Percentiles rank a stretch among this genome's conserved stretches.
These are phyloP conservation scores for Hyparrhenia diplandra DNA, from an alignment of 176 grass and related monocot genomes.

Conservation along the genomic window DNA sequence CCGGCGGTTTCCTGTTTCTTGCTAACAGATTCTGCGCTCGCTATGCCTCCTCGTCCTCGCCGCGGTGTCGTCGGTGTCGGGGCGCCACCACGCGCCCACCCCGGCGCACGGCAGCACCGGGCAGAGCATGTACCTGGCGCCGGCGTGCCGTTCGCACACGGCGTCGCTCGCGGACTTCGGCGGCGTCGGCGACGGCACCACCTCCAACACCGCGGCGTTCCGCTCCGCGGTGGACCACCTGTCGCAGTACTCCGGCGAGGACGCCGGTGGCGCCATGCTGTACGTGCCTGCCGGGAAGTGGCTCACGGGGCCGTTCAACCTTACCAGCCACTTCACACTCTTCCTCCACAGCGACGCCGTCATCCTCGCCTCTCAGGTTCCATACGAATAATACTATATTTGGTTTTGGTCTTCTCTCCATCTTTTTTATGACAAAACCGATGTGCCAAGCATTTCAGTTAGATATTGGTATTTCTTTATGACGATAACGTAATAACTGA, in stretches of 20 bases:
- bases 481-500: no score
- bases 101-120: background rate
- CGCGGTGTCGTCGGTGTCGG: background rate
- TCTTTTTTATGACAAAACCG: no score
- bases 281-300: constrained; percentile 79
- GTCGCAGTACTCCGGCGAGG: constrained; percentile 52
- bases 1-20: background rate
- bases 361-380: constrained; percentile 69
- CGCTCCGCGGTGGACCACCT: constrained; percentile 67
- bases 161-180: constrained; percentile 70
- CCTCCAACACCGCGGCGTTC: constrained; percentile 89
- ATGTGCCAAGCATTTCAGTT: background rate
- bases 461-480: no score
- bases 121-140: constrained; percentile 60
- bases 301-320: constrained; percentile 94
- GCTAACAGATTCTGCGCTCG: background rate
- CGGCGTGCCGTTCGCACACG: constrained; percentile 64
- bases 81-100: background rate
- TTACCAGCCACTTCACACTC: constrained; percentile 89
- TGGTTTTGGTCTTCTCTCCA: no score
- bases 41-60: constrained; percentile 12
- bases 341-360: constrained; percentile 70
- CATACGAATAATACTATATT: no score
- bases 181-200: constrained; percentile 65
- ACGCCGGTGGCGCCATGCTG: constrained; percentile 62